Base-by-base conservation (phyloP, 345 rosid genomes). In the Toxicodendron radicans region DNA sequence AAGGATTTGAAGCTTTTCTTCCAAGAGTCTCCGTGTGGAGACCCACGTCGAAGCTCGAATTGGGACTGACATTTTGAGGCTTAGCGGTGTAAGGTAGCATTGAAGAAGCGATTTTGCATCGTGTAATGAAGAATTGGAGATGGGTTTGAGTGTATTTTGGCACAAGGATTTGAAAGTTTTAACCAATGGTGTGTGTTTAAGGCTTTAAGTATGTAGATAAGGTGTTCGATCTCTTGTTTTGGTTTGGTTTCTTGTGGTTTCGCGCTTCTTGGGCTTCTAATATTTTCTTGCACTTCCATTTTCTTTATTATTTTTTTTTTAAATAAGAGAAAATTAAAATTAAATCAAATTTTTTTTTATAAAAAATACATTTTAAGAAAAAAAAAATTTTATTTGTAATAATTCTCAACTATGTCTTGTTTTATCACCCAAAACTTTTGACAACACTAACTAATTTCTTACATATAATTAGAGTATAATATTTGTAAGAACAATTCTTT, bases 21-120 rank as follows among this genome's bases (percentile, higher is more conserved):
- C 91, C 75, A 95, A 76, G 54, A 87, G 70, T 73, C 95, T 85
- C 72, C 95, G 86, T 18, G 81, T 66, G 3, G 97, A 91, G 66
- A 89, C 83, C 94, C 91, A 88, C 3, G 92, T 71, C 0, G 93
- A 97, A 18, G 95, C 80, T 82, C 88, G 89, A 27, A 82, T 75
- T 10, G 94, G 87, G 43, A 75, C 16, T 51, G 94, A 77, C 79
- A 83, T 83, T n/a, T 73, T 71, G 78, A 21, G 38, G 56, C 54
- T 74, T 58, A 67, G 73, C 65, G 72, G 32, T 49, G 79, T 60
- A 23, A 23, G 51, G 58, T 41, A 70, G 24, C 85, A 80, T 81
- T 1, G 68, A 48, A 18, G 53, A 10, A 23, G 23, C 43, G 43
- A 27, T 46, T 73, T 30, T 11, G 73, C 80, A 72, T 30, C 16